Conservation (phyloP, 805 yeast genomes). For the Ogataea neopini region DNA sequence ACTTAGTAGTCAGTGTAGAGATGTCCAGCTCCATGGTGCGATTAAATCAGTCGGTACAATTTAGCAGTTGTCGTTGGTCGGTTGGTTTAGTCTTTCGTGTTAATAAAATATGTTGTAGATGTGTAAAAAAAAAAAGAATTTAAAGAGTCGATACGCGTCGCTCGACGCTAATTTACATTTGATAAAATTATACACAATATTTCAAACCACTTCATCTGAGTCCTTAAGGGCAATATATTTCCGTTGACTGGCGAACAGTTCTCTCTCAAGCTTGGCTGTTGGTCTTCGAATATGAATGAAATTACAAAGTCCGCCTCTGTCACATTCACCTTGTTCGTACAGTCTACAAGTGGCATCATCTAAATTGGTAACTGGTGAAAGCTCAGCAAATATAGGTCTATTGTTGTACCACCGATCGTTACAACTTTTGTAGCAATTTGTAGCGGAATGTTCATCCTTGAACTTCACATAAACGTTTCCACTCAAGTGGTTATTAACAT, state of each 20-base stretch:
- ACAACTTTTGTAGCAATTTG: conserved; percentile 56
- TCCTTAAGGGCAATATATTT: conserved; percentile 6
- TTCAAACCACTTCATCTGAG: too few relatives aligned
- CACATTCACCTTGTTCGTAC: conserved; percentile 62
- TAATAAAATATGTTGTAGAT: conserved; percentile 3
- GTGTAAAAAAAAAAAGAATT: neutral
- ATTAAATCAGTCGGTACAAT: too few relatives aligned
- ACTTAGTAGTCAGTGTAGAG: conserved; percentile 11
- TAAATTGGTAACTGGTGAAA: conserved; percentile 71
- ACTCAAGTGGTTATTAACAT: conserved; percentile 74
- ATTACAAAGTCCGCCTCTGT: conserved; percentile 83
- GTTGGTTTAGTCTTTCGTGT: conserved; percentile 10
- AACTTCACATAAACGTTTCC: conserved; percentile 85
- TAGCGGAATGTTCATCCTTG: conserved; percentile 55
- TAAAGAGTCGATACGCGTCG: conserved; percentile 2
- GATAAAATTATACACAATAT: too few relatives aligned
- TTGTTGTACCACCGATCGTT: conserved; percentile 82
- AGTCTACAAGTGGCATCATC: conserved; percentile 76
- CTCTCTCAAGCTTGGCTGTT: conserved; percentile 28
- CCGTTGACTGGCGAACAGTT: conserved; percentile 23
- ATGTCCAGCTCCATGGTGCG: conserved; percentile 13
- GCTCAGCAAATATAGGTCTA: conserved; percentile 76
- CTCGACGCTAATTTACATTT: conserved; percentile 5
- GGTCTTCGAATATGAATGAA: conserved; percentile 79
- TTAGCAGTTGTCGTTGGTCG: too few relatives aligned